Evolutionary conservation across 2,329 filamentous ascomycete genomes (phyloP), one percentile per base, ranked within the genome.

Genomic region (Monosporascus sp.): DNA sequence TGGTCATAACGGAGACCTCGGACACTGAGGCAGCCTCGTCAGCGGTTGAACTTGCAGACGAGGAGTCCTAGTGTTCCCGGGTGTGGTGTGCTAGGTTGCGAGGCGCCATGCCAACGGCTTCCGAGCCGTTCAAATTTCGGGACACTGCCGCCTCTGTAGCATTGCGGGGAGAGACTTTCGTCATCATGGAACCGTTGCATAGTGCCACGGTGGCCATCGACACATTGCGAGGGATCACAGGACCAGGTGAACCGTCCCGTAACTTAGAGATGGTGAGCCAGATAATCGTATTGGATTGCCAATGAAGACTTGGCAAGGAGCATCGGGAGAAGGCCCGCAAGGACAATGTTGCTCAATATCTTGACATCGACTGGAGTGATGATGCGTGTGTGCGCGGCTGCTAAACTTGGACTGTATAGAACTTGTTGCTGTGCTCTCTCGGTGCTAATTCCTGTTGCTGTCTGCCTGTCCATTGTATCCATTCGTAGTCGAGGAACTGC

Each of bases 291-390:
- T 3, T 37, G 5, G 17, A 37, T 24, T 14, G 11, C 14, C 1
- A 44, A 5, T 37, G n/a, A 37, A 47, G 37, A 37, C 61, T 59
- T 64, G 20, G 64, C 63, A 57, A 66, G 53, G 45, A 63, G 54
- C 51, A 55, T 58, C 43, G 64, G 63, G 51, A 65, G 49, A 17
- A 67, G 60, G 27, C 63, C 63, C 49, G 55, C 63, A 20, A 65
- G 54, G 47, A 67, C 51, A 48, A 63, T 31, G n/a, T 62, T 55
- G 49, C 55, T 60, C 55, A 64, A 58, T 63, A 67, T 66, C 49
- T 54, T 66, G 49, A 55, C 25, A 3, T 11, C 27, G 27, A 27
- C 27, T 27, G 2, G 27, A 11, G 27, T 27, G 2, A 27, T 27
- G 27, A 41, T 52, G 27, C 48, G 35, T 45, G 47, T 27, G 38